Evolutionary conservation across 2,329 filamentous ascomycete genomes (phyloP).

Genomic region (Paraphoma sp.): DNA sequence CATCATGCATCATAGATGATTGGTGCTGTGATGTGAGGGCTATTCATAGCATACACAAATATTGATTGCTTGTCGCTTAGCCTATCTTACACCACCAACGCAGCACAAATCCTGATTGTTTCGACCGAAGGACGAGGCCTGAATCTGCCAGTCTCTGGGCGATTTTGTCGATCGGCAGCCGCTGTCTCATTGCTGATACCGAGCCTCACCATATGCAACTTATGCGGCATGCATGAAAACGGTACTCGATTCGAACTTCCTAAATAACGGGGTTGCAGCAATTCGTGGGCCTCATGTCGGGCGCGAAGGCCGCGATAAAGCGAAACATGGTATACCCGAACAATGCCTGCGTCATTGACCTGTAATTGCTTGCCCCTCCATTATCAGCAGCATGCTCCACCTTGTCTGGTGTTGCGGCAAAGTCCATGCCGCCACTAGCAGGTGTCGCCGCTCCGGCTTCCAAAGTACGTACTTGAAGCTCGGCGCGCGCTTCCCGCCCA

Average conservation of each 20-base stretch:
- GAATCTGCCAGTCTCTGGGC: neutral
- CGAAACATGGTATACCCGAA: neutral
- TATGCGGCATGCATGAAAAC: neutral
- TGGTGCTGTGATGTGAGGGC: neutral
- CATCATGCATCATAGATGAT: neutral
- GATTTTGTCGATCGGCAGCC: neutral
- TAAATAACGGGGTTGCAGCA: neutral
- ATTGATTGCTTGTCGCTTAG: neutral
- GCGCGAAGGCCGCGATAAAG: neutral
- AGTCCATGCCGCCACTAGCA: neutral
- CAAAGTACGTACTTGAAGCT: neutral
- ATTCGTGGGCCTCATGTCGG: neutral
- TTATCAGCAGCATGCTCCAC: neutral
- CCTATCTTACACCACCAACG: neutral
- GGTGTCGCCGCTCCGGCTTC: neutral
- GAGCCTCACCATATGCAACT: neutral
- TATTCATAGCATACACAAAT: neutral
- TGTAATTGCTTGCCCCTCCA: neutral
- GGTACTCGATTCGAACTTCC: neutral
- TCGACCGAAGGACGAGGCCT: neutral
- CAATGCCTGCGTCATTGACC: neutral
- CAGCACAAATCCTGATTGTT: neutral
- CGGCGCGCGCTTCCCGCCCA: slow-evolving; percentile 5
- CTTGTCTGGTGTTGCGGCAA: neutral
- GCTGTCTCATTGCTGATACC: neutral